Percentiles rank a stretch among this genome's conserved stretches.
These are phyloP conservation scores for Rutstroemia sydowiana DNA, from an alignment of 2,329 filamentous ascomycete genomes.

Conservation along the genomic window DNA sequence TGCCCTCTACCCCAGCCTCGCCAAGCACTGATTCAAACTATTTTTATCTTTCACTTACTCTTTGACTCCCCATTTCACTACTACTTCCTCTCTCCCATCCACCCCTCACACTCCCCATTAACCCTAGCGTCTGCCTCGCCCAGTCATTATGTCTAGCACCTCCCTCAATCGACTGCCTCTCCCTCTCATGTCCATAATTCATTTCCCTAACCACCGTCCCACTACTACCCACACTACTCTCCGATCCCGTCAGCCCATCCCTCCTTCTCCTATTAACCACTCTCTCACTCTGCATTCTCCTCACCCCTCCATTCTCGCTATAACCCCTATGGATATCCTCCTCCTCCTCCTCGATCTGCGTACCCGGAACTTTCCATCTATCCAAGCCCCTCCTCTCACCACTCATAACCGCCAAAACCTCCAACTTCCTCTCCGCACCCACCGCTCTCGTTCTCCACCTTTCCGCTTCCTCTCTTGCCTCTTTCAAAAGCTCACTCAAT, in stretches of 20 bases:
- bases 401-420: constrained; percentile 27
- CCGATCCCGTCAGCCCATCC: constrained; percentile 7
- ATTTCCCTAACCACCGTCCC: constrained; percentile 21
- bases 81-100: background rate
- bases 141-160: constrained; percentile 12
- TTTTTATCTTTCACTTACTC: background rate
- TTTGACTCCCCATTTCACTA: background rate
- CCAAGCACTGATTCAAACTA: too few relatives aligned
- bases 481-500: constrained; percentile 42
- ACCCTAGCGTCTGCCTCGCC: constrained; percentile 5
- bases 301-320: constrained; percentile 7
- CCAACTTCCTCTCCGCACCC: constrained; percentile 45
- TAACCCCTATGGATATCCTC: background rate
- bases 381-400: background rate
- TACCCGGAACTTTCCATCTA: background rate
- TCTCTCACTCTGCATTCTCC: constrained; percentile 7
- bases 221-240: constrained; percentile 18
- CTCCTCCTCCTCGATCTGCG: background rate
- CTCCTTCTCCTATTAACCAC: constrained; percentile 16
- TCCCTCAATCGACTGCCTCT: background rate
- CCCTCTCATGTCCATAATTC: background rate
- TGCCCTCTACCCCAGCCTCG: too few relatives aligned
- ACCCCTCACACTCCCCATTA: background rate
- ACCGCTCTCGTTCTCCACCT: constrained; percentile 50
- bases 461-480: constrained; percentile 35